Base-by-base conservation (phyloP, 2,329 filamentous ascomycete genomes). In the Sporothrix pallida region DNA sequence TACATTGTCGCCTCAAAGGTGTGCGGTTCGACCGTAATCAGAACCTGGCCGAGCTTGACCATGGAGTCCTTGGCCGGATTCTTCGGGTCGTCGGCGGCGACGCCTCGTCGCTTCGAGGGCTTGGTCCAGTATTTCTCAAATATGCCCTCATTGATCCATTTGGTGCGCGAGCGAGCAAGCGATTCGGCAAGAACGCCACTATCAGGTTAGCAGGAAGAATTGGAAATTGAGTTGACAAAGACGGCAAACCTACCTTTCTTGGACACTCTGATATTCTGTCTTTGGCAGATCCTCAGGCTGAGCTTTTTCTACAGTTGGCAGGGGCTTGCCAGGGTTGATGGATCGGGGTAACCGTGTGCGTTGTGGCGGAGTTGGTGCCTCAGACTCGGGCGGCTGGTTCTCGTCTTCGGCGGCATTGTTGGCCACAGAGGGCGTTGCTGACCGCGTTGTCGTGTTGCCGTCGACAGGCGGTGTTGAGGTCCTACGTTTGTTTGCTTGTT, bases 101-200 rank as follows among this genome's bases (percentile, higher is more conserved):
- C 87, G 60, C 90, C 89, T 80, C 91, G 93, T 75, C 88, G 88
- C 82, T 91, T 92, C 58, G 84, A 84, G 2, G 92, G 91, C 79
- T 94, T 94, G 9, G 90, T 88, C 92, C 92, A 94, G 81, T 92
- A 94, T 78, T 90, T 92, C 77, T 93, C 90, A 77, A 94, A 93
- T 67, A 94, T 86, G 44, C 91, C 91, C 77, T 92, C 89, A 79
- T 85, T 87, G 31, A 92, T 87, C 92, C 92, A 94, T 86, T 87
- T 89, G 73, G 90, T 86, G 74, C 92, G 90, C 78, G 93, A 96
- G 78, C 92, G 87, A 69, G 88, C 83, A 37, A 96, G 86, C 1
- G 93, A 93, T 77, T 94, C 91, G 78, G 88, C 86, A 74, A 95
- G 84, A 23, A 95, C 92, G 77, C 91, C 92, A 81, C 93, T 94